Evolutionary conservation across 1,284 basidiomycete species (phyloP).

Genomic region (Austroboletus novae-zelandiae): DNA sequence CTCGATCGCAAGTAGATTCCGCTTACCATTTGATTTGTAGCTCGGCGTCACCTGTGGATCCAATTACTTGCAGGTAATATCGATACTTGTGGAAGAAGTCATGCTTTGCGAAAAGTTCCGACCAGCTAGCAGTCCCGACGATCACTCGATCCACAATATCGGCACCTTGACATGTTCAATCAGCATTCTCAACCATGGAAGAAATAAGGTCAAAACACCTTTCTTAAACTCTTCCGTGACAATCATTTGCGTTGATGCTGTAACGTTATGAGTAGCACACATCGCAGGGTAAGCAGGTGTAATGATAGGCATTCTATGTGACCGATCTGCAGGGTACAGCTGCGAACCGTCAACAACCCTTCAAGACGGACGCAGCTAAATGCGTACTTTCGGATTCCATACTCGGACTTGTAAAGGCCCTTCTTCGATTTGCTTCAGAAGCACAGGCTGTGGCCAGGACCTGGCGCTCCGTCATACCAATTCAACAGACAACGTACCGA

Average conservation of each 20-base stretch:
- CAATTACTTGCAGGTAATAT: conserved; percentile 98
- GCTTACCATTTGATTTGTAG: conserved; percentile 92
- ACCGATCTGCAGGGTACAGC: conserved; percentile 90
- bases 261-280: conserved; percentile 99
- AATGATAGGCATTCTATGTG: conserved; percentile 99
- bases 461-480: conserved; percentile 39
- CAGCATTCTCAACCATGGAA: background rate
- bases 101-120: conserved; percentile 88
- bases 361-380: background rate
- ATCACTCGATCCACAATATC: conserved; percentile 94
- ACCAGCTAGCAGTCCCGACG: conserved; percentile 83
- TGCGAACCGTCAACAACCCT: conserved; percentile 30
- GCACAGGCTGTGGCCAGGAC: conserved; percentile 97
- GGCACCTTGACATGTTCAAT: conserved; percentile 53
- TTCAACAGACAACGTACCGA: background rate
- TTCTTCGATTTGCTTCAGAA: conserved; percentile 95
- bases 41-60: conserved; percentile 81
- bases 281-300: conserved; percentile 99
- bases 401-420: conserved; percentile 91
- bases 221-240: conserved; percentile 96
- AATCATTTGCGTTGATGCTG: conserved; percentile 92
- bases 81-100: conserved; percentile 98
- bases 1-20: background rate
- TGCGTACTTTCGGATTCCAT: conserved; percentile 93
- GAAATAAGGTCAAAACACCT: conserved; percentile 44